Evolutionary conservation across 2,329 filamentous ascomycete genomes (phyloP).

Genomic region (Aspergillus japonicus): DNA sequence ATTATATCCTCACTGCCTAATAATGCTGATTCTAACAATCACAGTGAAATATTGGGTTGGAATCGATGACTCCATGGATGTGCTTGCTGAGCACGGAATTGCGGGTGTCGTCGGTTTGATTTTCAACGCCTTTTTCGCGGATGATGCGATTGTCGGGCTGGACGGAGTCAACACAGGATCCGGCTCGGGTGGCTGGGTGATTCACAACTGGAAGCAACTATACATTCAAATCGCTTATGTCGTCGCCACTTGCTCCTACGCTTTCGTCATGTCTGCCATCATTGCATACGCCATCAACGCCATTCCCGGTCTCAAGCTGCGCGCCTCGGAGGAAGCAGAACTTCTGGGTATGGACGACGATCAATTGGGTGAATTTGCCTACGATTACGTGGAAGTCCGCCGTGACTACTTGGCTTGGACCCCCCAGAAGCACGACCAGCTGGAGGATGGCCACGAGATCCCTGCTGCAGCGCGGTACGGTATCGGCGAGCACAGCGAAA

Average conservation of each 20-base stretch:
- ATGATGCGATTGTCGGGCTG: slow-evolving; percentile 70
- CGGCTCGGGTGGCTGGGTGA: slow-evolving; percentile 64
- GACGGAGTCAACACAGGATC: slow-evolving; percentile 60
- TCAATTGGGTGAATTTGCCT: slow-evolving; percentile 53
- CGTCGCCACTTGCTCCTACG: slow-evolving; percentile 63
- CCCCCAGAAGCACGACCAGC: slow-evolving; percentile 44
- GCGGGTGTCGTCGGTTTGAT: slow-evolving; percentile 80
- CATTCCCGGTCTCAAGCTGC: slow-evolving; percentile 67
- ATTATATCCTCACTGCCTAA: background rate
- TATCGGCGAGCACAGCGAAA: slow-evolving; percentile 60
- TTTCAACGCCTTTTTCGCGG: slow-evolving; percentile 73
- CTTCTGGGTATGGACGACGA: slow-evolving; percentile 62
- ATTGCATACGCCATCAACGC: slow-evolving; percentile 71
- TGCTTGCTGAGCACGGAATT: slow-evolving; percentile 85
- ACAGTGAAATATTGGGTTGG: slow-evolving; percentile 70
- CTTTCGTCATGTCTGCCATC: slow-evolving; percentile 66
- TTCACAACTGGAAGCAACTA: slow-evolving; percentile 68
- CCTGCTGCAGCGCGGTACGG: slow-evolving; percentile 61
- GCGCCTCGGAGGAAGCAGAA: slow-evolving; percentile 66
- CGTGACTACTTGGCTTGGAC: slow-evolving; percentile 53
- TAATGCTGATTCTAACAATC: slow-evolving; percentile 10
- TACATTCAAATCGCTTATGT: slow-evolving; percentile 70
- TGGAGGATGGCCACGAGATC: slow-evolving; percentile 52
- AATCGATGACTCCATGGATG: slow-evolving; percentile 84
- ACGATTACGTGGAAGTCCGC: slow-evolving; percentile 53